Base-by-base conservation (phyloP, 768 basidiomycete species). In the Psilocybe cubensis region DNA sequence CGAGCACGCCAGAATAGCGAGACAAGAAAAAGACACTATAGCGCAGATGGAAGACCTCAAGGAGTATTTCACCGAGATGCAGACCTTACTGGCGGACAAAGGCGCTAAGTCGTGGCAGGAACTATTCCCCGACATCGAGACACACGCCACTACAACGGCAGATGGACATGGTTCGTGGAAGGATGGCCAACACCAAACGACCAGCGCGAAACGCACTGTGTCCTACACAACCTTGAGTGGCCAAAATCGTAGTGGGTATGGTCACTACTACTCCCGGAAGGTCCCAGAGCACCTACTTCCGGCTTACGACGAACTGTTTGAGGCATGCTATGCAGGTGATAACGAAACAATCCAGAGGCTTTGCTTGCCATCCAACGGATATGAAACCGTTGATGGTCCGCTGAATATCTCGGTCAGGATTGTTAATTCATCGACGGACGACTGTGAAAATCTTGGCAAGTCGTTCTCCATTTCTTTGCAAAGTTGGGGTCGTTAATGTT, bases 271-370 rank as follows among this genome's bases (percentile, higher is more conserved):
- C 66, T 57, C 69, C 55, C 56, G 66, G 45, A 56, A 61, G 40
- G 72, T 80, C 5, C 71, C 75, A 0, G 49, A 66, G n/a, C 72
- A 74, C 58, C 60, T 76, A 45, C 68, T 68, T 21, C 54, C 67
- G 12, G 57, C 65, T 1, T 87, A 86, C 61, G 79, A 85, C 47
- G 79, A 83, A 57, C 74, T 87, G 0, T 86, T 74, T 59, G 83
- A 84, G 61, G 86, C 85, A 2, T 83, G 80, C 60, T 82, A 75
- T 66, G 63, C 65, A 3, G 85, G 86, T 1, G 76, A 85, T 63
- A 79, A 82, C 51, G 78, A 71, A 18, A 78, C 73, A 56, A 74
- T 88, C 21, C 72, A 81, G 61, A 68, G 75, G 23, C 69, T 87
- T 7, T 88, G 86, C 65, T 68, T 86, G 14, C 84, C 84, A 1